Base-by-base conservation (phyloP, 805 yeast genomes). In the Gaillardinia entomophila region DNA sequence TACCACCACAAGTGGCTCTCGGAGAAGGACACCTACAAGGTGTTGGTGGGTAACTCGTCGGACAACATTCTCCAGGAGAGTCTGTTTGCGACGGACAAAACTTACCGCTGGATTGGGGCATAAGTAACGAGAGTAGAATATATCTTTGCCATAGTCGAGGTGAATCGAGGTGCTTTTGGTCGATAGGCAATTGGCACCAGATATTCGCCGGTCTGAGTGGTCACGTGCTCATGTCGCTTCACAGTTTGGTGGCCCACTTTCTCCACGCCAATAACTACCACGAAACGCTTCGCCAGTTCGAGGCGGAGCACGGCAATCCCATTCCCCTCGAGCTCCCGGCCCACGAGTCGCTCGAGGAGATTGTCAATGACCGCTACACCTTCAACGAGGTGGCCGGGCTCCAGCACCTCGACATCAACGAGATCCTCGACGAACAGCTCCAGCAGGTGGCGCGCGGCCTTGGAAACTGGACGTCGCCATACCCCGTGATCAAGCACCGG, bases 191-290 rank as follows among this genome's bases (percentile, higher is more conserved):
- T n/a, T n/a, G n/a, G n/a, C n/a, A n/a, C n/a, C n/a, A n/a, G n/a
- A n/a, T n/a, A n/a, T n/a, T n/a, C n/a, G n/a, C n/a, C n/a, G n/a
- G n/a, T n/a, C n/a, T n/a, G n/a, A n/a, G n/a, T n/a, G n/a, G n/a
- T n/a, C n/a, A n/a, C n/a, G n/a, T n/a, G n/a, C n/a, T 16, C 26
- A 49, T 45, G 55, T 38, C 52, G 11, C 47, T 49, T 16, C 58
- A 54, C 28, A 37, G 43, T 25, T 51, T 80, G 20, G 62, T 82
- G 10, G 87, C 84, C 0, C 75, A 77, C 19, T 82, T 73, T 41
- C 62, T 82, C n/a, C 51, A 63, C 18, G 56, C 65, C n/a, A 64
- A 75, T 18, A 73, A 75, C 1, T 68, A 65, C 29, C 38, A 34
- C 1, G 58, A 57, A 1, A 73, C 89, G 0, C 52, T 79, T 11